Evolutionary conservation across 192 early-diverging fungal species (phyloP).

Genomic region (Helicostylum pulchrum): DNA sequence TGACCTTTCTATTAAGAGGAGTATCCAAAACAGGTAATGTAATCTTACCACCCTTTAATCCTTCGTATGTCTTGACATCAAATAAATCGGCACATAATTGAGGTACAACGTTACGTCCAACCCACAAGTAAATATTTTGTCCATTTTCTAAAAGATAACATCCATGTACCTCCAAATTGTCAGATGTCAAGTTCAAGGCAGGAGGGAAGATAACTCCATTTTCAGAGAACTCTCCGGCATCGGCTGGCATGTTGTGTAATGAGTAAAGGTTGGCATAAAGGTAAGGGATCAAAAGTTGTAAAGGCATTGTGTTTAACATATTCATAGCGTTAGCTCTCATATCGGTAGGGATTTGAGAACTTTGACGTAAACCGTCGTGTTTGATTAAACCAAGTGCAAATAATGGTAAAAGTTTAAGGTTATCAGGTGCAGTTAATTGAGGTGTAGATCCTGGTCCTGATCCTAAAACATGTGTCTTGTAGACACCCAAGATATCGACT

Average conservation of each 20-base stretch:
- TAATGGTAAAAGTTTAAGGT: conserved; percentile 83
- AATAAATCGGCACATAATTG: conserved; percentile 74
- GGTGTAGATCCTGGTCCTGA: conserved; percentile 68
- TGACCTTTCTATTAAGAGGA: conserved; percentile 68
- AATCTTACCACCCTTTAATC: conserved; percentile 71
- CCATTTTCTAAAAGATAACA: conserved; percentile 86
- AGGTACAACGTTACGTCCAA: conserved; percentile 78
- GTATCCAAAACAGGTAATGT: conserved; percentile 67
- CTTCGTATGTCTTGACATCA: conserved; percentile 72
- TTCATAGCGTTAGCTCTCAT: conserved; percentile 80
- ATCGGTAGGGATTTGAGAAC: conserved; percentile 72
- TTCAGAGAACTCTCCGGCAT: conserved; percentile 51
- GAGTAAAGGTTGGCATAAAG: conserved; percentile 81
- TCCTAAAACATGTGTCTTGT: conserved; percentile 77
- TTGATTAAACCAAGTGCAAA: conserved; percentile 81
- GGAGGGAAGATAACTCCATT: conserved; percentile 74
- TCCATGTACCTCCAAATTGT: conserved; percentile 81
- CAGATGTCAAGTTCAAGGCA: conserved; percentile 74
- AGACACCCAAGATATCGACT: conserved; percentile 85
- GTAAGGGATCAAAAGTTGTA: conserved; percentile 70
- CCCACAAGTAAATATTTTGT: conserved; percentile 83
- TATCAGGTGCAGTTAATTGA: conserved; percentile 80
- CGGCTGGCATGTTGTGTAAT: conserved; percentile 72
- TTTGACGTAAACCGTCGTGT: conserved; percentile 63
- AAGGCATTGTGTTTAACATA: conserved; percentile 74